These are phyloP conservation scores for Tricladium varicosporioides DNA, from an alignment of 2,329 filamentous ascomycete species.

Conservation along the genomic window DNA sequence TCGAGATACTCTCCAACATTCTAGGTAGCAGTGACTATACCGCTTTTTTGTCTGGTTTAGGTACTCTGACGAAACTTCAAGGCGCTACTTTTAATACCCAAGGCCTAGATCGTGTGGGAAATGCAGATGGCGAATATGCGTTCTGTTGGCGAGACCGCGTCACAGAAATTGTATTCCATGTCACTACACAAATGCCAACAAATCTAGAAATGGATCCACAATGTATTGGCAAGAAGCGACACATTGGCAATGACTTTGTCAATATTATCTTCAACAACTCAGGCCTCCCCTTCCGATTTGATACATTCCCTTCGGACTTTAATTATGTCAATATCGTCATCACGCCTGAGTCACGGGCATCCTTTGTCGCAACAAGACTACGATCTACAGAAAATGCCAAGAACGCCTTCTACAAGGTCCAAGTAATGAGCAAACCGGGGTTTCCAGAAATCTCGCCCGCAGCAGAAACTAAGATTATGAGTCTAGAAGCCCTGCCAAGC, in stretches of 20 bases:
- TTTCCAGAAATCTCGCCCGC: slow-evolving; percentile 92
- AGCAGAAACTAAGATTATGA: slow-evolving; percentile 85
- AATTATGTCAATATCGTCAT: slow-evolving; percentile 98
- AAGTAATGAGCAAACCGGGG: slow-evolving; percentile 81
- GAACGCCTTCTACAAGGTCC: slow-evolving; percentile 76
- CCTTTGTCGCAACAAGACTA: slow-evolving; percentile 66
- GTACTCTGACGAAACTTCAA: slow-evolving; percentile 76
- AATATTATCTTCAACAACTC: slow-evolving; percentile 99
- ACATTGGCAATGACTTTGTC: slow-evolving; percentile 96
- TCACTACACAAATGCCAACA: slow-evolving; percentile 97
- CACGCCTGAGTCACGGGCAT: slow-evolving; percentile 77
- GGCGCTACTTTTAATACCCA: slow-evolving; percentile 90
- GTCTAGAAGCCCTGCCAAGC: slow-evolving; percentile 73
- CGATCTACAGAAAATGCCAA: slow-evolving; percentile 37
- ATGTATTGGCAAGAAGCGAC: slow-evolving; percentile 83
- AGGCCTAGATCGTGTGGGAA: slow-evolving; percentile 75
- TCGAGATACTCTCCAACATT: slow-evolving; percentile 82
- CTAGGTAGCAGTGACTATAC: slow-evolving; percentile 86
- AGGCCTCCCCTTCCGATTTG: slow-evolving; percentile 81
- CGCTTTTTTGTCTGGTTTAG: slow-evolving; percentile 77
- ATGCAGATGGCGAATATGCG: slow-evolving; percentile 81
- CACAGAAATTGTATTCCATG: slow-evolving; percentile 92
- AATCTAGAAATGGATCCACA: slow-evolving; percentile 72
- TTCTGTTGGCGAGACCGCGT: slow-evolving; percentile 95
- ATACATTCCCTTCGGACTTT: slow-evolving; percentile 92